Percentiles rank a stretch among this genome's conserved stretches.
These are phyloP conservation scores for Mycothermus thermophilus DNA, from an alignment of 495 filamentous ascomycete genomes.

Conservation along the genomic window DNA sequence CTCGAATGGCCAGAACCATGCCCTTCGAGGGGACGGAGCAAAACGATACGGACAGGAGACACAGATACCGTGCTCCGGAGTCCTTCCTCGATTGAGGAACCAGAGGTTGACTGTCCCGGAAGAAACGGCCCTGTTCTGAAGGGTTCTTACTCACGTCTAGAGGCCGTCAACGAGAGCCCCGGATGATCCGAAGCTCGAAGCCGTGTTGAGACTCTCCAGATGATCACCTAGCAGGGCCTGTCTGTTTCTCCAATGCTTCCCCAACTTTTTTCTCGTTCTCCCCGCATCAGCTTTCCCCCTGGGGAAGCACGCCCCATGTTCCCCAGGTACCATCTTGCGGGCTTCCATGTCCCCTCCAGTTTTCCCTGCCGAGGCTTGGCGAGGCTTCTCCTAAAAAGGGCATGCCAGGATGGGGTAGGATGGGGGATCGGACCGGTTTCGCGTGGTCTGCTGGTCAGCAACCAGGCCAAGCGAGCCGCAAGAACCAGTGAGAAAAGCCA, in stretches of 20 bases:
- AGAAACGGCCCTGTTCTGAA: too few species aligned
- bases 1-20: constrained; percentile 3
- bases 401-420: too few species aligned
- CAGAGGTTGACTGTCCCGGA: too few species aligned
- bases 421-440: constrained; percentile 18
- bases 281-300: constrained; percentile 1
- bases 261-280: constrained; percentile 11
- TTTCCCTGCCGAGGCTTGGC: constrained; percentile 15
- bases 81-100: too few species aligned
- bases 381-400: constrained; percentile 5
- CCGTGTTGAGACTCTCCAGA: too few species aligned
- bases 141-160: too few species aligned
- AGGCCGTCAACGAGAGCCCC: too few species aligned
- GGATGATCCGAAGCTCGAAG: too few species aligned
- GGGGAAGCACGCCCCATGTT: constrained; percentile 1
- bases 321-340: constrained; percentile 1
- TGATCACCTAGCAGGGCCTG: too few species aligned
- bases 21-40: too few species aligned
- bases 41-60: too few species aligned
- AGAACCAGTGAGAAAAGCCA: constrained; percentile 8
- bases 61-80: too few species aligned
- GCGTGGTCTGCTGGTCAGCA: constrained; percentile 13
- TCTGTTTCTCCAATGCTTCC: constrained; percentile 20
- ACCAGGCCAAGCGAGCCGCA: constrained; percentile 2
- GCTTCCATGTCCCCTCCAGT: constrained; percentile 3